Conservation (phyloP, 2,329 filamentous ascomycete genomes). For the Aspergillus quadricinctus region DNA sequence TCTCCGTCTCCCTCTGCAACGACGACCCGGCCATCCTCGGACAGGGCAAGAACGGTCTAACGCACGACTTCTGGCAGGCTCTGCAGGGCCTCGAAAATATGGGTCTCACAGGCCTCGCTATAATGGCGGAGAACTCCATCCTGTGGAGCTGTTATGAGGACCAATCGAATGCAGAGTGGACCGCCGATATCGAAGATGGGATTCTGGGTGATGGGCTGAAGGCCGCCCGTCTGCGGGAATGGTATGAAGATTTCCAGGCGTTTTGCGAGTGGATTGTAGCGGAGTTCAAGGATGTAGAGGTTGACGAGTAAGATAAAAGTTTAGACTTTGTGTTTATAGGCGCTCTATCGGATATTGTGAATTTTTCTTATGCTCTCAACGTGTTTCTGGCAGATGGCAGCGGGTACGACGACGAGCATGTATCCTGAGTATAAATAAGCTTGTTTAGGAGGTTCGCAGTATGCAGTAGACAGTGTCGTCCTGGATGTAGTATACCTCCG, state of each 20-base stretch:
- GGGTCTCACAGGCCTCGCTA: slow-evolving; percentile 78
- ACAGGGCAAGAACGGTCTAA: slow-evolving; percentile 75
- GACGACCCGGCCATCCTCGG: slow-evolving; percentile 88
- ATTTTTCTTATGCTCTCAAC: neutral
- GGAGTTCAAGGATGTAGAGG: slow-evolving; percentile 59
- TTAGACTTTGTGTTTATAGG: neutral
- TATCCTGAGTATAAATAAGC: neutral
- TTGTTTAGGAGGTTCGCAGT: neutral
- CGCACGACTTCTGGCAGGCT: slow-evolving; percentile 91
- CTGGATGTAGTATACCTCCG: neutral
- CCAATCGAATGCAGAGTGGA: slow-evolving; percentile 66
- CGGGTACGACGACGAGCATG: neutral
- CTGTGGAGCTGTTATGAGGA: slow-evolving; percentile 88
- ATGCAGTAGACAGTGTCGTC: neutral
- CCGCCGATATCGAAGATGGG: slow-evolving; percentile 67
- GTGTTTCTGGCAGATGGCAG: neutral
- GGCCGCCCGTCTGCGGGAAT: slow-evolving; percentile 69
- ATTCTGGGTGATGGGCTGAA: slow-evolving; percentile 67
- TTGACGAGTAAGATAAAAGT: slow-evolving; percentile 30
- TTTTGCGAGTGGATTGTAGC: slow-evolving; percentile 88
- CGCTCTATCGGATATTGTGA: neutral
- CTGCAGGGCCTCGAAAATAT: slow-evolving; percentile 89
- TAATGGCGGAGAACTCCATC: slow-evolving; percentile 87
- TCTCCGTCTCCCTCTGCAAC: slow-evolving; percentile 79
- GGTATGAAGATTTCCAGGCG: slow-evolving; percentile 77